Conservation (phyloP, 2,329 filamentous ascomycete genomes). For the Cordyceps javanica region DNA sequence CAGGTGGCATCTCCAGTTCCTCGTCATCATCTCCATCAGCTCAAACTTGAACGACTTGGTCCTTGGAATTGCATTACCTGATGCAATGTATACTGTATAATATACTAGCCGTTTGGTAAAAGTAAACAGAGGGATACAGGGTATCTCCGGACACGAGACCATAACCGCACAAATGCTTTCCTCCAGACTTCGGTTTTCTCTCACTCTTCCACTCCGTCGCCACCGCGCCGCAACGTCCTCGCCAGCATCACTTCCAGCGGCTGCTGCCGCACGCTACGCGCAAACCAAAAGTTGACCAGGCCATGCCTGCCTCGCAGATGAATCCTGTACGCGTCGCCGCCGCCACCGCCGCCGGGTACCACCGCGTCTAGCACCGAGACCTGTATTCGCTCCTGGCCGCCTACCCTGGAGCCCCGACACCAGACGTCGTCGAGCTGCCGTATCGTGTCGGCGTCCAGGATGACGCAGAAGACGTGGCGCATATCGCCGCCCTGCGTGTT, state of each 20-base stretch:
- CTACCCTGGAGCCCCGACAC: not conserved
- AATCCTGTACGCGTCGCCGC: not conserved
- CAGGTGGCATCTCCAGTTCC: slow-evolving; percentile 4
- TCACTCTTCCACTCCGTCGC: too few relatives aligned
- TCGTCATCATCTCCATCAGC: not conserved
- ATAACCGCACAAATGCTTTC: too few relatives aligned
- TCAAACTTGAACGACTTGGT: too few relatives aligned
- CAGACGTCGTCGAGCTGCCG: not conserved
- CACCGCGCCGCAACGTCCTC: not conserved
- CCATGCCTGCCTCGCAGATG: not conserved
- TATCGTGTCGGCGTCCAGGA: slow-evolving; percentile 2
- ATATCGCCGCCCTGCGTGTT: not conserved
- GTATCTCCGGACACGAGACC: too few relatives aligned
- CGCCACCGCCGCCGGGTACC: not conserved
- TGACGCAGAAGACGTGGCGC: slow-evolving; percentile 5
- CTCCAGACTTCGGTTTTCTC: too few relatives aligned
- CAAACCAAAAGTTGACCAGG: not conserved
- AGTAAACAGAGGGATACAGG: too few relatives aligned
- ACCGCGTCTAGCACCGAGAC: not conserved
- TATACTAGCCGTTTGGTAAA: too few relatives aligned
- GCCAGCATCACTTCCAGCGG: not conserved
- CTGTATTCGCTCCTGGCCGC: not conserved
- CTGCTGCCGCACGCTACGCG: not conserved
- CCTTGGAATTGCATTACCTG: too few relatives aligned
- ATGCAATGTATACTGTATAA: too few relatives aligned